Percentiles rank a stretch among this genome's conserved stretches.
Evolutionary conservation across 1,284 basidiomycete genomes (phyloP).

Genomic region (Ganoderma multipileum): DNA sequence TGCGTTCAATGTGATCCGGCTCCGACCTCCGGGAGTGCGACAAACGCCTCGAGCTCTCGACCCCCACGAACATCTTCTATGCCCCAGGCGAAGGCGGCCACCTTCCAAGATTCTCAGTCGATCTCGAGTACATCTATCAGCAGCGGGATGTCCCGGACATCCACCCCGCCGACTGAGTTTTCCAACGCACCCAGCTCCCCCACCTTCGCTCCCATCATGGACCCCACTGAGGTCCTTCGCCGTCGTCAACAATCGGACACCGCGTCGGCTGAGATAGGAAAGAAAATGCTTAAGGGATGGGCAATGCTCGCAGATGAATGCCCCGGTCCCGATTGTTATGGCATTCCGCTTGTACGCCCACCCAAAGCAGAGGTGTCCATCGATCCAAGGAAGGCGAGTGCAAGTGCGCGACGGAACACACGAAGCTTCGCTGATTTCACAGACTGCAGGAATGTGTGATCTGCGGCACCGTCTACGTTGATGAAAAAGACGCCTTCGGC

Average conservation of each 20-base stretch:
- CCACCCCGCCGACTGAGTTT: constrained; percentile 78
- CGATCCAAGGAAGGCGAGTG: constrained; percentile 67
- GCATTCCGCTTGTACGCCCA: constrained; percentile 75
- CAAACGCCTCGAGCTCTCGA: neutral
- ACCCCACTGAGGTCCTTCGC: constrained; percentile 66
- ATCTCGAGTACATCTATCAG: constrained; percentile 55
- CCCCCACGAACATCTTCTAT: neutral
- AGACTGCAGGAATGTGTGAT: constrained; percentile 76
- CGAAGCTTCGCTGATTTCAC: constrained; percentile 1
- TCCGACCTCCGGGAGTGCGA: constrained; percentile 25
- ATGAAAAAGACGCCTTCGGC: constrained; percentile 58
- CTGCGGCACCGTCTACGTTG: constrained; percentile 67
- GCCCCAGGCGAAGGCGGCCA: constrained; percentile 4
- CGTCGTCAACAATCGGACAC: constrained; percentile 81
- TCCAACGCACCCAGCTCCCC: constrained; percentile 67
- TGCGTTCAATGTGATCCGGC: constrained; percentile 67
- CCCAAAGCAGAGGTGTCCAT: constrained; percentile 67
- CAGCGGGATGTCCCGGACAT: constrained; percentile 61
- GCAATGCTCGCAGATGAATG: constrained; percentile 87
- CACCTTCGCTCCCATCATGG: constrained; percentile 62
- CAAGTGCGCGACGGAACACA: neutral
- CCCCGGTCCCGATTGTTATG: constrained; percentile 67
- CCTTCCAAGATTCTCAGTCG: constrained; percentile 40
- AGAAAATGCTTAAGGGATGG: constrained; percentile 79
- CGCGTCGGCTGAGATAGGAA: constrained; percentile 81